Evolutionary conservation across 257 asterid genomes (phyloP).

Genomic region (Echites panduratus): DNA sequence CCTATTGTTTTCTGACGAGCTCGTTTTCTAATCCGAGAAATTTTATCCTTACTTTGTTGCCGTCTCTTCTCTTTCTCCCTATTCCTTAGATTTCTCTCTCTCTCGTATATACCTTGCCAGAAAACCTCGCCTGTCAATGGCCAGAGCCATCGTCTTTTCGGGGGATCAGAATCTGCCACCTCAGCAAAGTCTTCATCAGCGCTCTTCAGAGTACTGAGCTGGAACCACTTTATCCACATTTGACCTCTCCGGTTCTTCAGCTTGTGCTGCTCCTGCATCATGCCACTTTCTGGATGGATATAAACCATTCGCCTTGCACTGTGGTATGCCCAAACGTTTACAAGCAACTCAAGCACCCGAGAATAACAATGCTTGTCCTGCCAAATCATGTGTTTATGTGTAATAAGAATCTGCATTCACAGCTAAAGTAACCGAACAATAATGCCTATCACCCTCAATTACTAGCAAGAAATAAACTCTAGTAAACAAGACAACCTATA

Average conservation of each 20-base stretch:
- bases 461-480: background rate
- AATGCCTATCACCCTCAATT: background rate
- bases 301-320: constrained; percentile 82
- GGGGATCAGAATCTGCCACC: constrained; percentile 62
- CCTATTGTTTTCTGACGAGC: constrained; percentile 74
- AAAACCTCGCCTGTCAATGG: constrained; percentile 82
- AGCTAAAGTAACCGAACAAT: background rate
- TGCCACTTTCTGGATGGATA: constrained; percentile 64
- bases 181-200: constrained; percentile 93
- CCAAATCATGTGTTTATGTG: background rate
- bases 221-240: constrained; percentile 95
- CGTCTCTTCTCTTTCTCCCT: constrained; percentile 64
- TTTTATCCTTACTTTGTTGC: constrained; percentile 68
- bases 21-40: constrained; percentile 58
- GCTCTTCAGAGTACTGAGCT: constrained; percentile 59
- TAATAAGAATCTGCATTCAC: background rate
- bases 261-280: constrained; percentile 72
- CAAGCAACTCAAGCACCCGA: constrained; percentile 71
- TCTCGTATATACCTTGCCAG: constrained; percentile 76
- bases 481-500: background rate
- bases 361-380: constrained; percentile 96
- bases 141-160: constrained; percentile 73
- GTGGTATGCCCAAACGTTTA: constrained; percentile 95
- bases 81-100: constrained; percentile 50
- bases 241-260: constrained; percentile 59